Evolutionary conservation across 495 filamentous ascomycete species (phyloP).

Genomic region (Niebla homalea): DNA sequence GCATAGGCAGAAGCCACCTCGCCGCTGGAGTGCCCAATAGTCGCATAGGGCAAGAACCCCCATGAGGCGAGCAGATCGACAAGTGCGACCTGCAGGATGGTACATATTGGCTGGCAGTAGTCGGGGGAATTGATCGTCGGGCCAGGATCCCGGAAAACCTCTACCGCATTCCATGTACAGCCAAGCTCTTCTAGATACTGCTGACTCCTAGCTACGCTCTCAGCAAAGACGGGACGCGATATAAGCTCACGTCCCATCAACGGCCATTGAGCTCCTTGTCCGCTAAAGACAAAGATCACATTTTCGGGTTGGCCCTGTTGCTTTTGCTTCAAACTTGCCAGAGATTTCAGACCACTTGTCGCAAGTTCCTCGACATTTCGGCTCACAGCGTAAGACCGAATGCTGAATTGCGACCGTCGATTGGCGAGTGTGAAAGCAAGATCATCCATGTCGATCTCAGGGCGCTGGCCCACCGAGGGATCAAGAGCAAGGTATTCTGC

Average conservation of each 20-base stretch:
- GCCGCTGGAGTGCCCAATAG: constrained; percentile 30
- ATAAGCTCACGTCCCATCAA: constrained; percentile 40
- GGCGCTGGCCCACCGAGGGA: too few species aligned
- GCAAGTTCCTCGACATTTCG: neutral
- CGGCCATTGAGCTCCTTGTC: constrained; percentile 58
- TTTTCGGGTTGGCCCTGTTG: neutral
- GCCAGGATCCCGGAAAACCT: neutral
- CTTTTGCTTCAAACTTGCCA: constrained; percentile 1
- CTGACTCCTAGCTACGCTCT: constrained; percentile 19
- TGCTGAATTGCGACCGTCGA: constrained; percentile 3
- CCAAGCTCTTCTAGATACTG: constrained; percentile 12
- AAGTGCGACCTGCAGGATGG: constrained; percentile 23
- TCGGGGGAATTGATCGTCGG: too few species aligned
- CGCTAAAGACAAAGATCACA: constrained; percentile 33
- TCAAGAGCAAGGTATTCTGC: too few species aligned
- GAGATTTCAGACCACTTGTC: neutral
- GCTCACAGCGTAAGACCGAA: neutral
- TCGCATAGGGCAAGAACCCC: constrained; percentile 17
- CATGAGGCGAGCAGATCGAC: constrained; percentile 24
- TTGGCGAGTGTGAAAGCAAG: constrained; percentile 4
- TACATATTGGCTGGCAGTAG: neutral
- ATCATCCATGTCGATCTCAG: constrained; percentile 13
- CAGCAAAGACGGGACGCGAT: constrained; percentile 15
- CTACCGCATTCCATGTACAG: constrained; percentile 17
- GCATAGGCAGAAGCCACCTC: constrained; percentile 28